Base-by-base conservation (phyloP, 345 rosid species). In the Raphanus sativus region DNA sequence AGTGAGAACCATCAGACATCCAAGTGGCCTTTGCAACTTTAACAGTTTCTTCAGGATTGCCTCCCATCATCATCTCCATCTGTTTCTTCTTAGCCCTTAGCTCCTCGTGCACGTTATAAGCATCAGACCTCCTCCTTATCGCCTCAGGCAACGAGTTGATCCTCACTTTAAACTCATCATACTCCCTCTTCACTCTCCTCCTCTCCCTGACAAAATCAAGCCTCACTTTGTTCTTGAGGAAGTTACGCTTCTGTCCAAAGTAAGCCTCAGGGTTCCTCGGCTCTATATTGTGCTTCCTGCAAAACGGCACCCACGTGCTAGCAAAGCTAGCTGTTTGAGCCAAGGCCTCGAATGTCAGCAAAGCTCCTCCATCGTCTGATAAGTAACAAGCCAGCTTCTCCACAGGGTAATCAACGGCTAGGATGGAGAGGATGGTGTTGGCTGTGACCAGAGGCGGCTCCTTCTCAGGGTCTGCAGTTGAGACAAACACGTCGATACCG, bases 261-360 rank as follows among this genome's bases (percentile, higher is more conserved):
- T 59, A 59, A 59, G 62, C 62, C 62, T 59, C 62, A 25, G 62
- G 91, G 62, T 90, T 87, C 70, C 96, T 83, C 21, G 93, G 90
- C 69, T 88, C 90, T 16, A 90, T 83, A 12, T 81, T 80, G 58
- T 90, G 96, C 59, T 88, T 90, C 67, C 89, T 76, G 75, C 96
- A 88, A 63, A 90, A 90, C 5, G 93, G 96, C 62, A 90, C 93
- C 96, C 93, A 88, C 40, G 74, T 84, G 73, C 85, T 87, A 1
- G 93, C 87, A 76, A 90, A 88, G 83, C 87, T 90, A 71, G 96
- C 91, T 1, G 96, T 86, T 70, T 90, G 87, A 28, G 92, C 96
- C 13, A 88, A 78, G 59, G 92, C 96, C 76, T 90, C 93, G 67
- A 88, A 90, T 38, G 93, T 84, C 74, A 90, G 71, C 62, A 90